Base-by-base conservation (phyloP, 2,329 filamentous ascomycete genomes). In the Ploettnerulaceae sp. region DNA sequence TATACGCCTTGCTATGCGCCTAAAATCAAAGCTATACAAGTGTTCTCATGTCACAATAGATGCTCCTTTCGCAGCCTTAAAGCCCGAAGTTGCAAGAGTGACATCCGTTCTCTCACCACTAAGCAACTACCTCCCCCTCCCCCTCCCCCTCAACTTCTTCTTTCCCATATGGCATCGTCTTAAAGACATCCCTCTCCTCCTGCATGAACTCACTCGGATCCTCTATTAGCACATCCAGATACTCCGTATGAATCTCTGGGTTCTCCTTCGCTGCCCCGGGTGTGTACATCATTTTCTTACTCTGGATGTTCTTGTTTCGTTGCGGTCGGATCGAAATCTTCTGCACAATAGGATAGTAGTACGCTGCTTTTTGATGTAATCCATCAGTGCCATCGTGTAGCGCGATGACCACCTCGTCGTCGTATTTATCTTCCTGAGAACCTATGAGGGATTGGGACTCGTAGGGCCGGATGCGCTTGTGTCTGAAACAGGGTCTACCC, bases 291-390 rank as follows among this genome's bases (percentile, higher is more conserved):
- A 50, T 54, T 32, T 50, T 54, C 37, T 57, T 57, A 24, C 75
- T 74, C 35, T 76, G 73, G 54, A 82, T 81, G 60, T 80, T 80
- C 70, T 78, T 82, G 51, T 72, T 75, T 48, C 81, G 74, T 64
- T 82, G 79, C 22, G 78, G 79, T 34, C 79, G 72, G 57, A 85
- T 77, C 17, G 72, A 71, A 36, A 73, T 77, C 44, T 78, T 76
- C 64, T 84, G 79, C 66, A 84, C 76, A 52, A 85, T 72, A 3
- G 82, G 82, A 57, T 84, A 85, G 65, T 84, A 85, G 64, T 81
- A 84, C 9, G 75, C 77, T 5, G 73, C 81, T 62, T 77, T 78
- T 53, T 77, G 72, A 39, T 67, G 62, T 46, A 67, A 65, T 40
- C 72, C 71, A 52, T 73, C 70, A 28, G 53, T 72, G 52, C 76